Conservation (phyloP, 768 basidiomycete species). For the Amanita phalloides region DNA sequence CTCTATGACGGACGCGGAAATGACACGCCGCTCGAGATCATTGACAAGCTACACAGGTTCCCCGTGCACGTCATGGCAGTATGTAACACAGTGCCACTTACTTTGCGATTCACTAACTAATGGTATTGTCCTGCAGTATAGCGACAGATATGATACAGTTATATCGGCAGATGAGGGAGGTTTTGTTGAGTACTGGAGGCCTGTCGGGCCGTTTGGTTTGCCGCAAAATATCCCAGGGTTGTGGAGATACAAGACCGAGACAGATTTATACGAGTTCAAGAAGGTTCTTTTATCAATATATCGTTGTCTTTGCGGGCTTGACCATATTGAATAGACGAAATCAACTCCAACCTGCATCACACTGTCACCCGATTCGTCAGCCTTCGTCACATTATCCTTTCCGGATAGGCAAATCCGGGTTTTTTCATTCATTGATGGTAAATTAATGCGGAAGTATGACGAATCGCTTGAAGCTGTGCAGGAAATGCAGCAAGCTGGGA, state of each 20-base stretch:
- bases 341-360: slow-evolving; percentile 87
- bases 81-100: slow-evolving; percentile 18
- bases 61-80: slow-evolving; percentile 91
- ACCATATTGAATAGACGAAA: slow-evolving; percentile 50
- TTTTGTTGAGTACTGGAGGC: slow-evolving; percentile 95
- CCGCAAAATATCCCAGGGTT: slow-evolving; percentile 70
- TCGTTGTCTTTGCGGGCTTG: not conserved
- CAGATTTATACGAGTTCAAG: slow-evolving; percentile 96
- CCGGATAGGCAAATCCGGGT: slow-evolving; percentile 92
- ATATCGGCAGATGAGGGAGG: slow-evolving; percentile 92
- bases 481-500: slow-evolving; percentile 99
- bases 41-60: slow-evolving; percentile 72
- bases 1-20: slow-evolving; percentile 91
- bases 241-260: slow-evolving; percentile 87
- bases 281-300: slow-evolving; percentile 43
- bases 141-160: slow-evolving; percentile 81
- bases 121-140: slow-evolving; percentile 50
- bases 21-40: slow-evolving; percentile 62
- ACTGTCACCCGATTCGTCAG: slow-evolving; percentile 79
- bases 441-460: slow-evolving; percentile 88
- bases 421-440: slow-evolving; percentile 86
- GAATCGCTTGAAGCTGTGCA: slow-evolving; percentile 88
- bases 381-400: slow-evolving; percentile 88
- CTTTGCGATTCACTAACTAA: slow-evolving; percentile 1
- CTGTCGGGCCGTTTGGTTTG: slow-evolving; percentile 75